These are phyloP conservation scores for Eimeria acervulina DNA, from an alignment of 169 alveolate genomes.

Conservation along the genomic window DNA sequence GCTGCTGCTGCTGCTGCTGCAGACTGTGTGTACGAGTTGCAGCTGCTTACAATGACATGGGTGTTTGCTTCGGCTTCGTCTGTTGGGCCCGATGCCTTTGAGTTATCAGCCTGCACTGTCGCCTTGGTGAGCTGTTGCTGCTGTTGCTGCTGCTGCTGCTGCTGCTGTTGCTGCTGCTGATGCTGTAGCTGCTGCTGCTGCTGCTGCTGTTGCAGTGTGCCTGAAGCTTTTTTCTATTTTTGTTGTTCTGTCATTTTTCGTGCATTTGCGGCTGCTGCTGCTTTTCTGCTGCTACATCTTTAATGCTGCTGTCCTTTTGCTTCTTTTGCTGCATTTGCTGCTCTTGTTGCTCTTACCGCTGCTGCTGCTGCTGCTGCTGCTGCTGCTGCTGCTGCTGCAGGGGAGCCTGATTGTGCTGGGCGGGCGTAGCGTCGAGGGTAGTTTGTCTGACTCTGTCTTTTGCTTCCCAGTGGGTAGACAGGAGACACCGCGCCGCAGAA, in stretches of 20 bases:
- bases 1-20: constrained; percentile 47
- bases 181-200: background rate
- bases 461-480: background rate
- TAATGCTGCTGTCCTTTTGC: background rate
- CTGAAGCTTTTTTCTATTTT: background rate
- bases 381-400: constrained; percentile 41
- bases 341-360: background rate
- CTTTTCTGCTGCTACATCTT: background rate
- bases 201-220: background rate
- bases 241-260: background rate
- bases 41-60: background rate
- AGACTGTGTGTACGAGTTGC: constrained; percentile 28
- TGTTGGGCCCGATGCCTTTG: constrained; percentile 17
- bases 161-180: constrained; percentile 17
- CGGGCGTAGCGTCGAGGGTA: background rate
- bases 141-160: background rate
- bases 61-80: background rate
- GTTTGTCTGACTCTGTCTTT: constrained; percentile 3
- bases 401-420: background rate
- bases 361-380: constrained; percentile 39
- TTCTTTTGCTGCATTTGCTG: background rate
- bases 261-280: background rate
- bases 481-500: background rate
- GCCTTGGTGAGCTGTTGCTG: background rate
- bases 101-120: background rate